phyloP scores from a whole-genome alignment of 2,329 filamentous ascomycete genomes.

The Emergomyces orientalis region DNA sequence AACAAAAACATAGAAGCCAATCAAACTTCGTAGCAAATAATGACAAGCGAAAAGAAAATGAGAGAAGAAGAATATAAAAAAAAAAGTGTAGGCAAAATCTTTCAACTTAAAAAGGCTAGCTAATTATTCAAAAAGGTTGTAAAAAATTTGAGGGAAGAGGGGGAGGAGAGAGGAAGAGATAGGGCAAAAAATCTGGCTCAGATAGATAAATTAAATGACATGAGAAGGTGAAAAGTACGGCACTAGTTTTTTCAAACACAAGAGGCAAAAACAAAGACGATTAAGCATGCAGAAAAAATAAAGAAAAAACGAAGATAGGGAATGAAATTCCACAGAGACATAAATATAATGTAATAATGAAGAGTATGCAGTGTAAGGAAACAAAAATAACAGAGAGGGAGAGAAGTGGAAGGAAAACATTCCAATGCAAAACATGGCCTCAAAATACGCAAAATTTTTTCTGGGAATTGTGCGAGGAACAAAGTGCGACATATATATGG shows the following conservation, averaged over 20 bases:
- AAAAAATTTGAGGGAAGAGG: neutral
- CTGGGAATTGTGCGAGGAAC: neutral
- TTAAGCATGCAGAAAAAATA: neutral
- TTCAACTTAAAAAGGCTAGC: neutral
- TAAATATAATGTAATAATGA: neutral
- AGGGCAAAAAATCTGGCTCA: neutral
- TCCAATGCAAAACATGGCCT: neutral
- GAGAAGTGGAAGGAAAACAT: neutral
- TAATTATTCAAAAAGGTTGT: neutral
- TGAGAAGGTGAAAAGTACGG: neutral
- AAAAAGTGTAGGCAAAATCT: neutral
- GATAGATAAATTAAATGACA: constrained; percentile 1
- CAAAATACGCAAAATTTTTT: neutral
- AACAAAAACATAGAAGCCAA: no score
- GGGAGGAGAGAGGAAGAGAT: neutral
- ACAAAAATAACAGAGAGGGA: neutral
- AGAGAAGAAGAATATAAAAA: neutral
- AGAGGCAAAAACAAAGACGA: neutral
- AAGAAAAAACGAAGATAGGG: neutral
- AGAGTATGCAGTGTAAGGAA: neutral
- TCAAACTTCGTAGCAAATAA: neutral
- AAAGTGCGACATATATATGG: neutral
- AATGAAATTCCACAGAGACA: neutral
- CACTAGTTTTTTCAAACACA: neutral
- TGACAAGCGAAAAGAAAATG: neutral